Evolutionary conservation across 2,329 filamentous ascomycete species (phyloP).

Genomic region (Fusarium xylarioides): DNA sequence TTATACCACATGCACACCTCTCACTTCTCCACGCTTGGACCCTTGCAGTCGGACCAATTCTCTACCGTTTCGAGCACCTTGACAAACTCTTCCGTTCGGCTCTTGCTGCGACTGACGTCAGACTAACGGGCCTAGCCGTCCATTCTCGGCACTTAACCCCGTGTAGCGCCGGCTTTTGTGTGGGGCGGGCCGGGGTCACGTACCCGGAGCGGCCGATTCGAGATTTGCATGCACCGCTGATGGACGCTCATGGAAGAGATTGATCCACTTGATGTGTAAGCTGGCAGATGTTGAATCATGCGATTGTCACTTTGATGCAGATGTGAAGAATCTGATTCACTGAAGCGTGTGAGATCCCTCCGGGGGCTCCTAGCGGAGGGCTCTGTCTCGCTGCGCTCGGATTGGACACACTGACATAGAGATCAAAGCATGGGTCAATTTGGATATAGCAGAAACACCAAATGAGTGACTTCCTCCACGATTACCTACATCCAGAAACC

Average conservation of each 20-base stretch:
- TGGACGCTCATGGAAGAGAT: conserved; percentile 10
- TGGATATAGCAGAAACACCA: not conserved
- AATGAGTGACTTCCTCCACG: conserved; percentile 9
- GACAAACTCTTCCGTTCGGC: conserved; percentile 28
- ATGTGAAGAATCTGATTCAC: too few relatives aligned
- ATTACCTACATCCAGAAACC: conserved; percentile 24
- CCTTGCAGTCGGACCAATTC: conserved; percentile 25
- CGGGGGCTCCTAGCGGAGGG: not conserved
- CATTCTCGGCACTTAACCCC: conserved; percentile 34
- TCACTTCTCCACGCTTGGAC: conserved; percentile 5
- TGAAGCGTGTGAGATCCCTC: not conserved
- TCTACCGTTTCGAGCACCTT: conserved; percentile 15
- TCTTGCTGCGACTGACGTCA: conserved; percentile 26
- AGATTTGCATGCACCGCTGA: not conserved
- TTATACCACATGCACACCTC: conserved; percentile 19
- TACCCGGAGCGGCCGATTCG: conserved; percentile 16
- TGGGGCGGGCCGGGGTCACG: conserved; percentile 10
- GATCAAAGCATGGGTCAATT: conserved; percentile 1
- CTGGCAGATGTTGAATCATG: not conserved
- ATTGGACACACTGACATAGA: not conserved
- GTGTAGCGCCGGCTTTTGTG: conserved; percentile 27
- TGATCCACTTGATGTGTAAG: not conserved
- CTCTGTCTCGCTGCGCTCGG: not conserved
- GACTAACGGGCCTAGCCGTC: conserved; percentile 24
- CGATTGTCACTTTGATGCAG: not conserved